Base-by-base conservation (phyloP, 768 basidiomycete genomes). In the Kwoniella heveanensis region DNA sequence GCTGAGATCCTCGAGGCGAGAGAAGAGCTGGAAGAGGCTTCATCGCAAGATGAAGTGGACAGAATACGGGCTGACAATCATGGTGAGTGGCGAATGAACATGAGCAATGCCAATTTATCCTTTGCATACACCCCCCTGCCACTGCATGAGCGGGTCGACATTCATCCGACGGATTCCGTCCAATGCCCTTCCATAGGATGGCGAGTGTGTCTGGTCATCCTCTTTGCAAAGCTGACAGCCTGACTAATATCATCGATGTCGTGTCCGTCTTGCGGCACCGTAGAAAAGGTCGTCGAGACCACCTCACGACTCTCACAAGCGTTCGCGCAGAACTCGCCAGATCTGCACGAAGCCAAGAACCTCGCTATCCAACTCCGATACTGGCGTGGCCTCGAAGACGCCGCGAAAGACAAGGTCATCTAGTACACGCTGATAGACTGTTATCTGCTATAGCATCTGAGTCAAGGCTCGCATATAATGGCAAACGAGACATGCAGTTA, bases 1-100 rank as follows among this genome's bases (percentile, higher is more conserved):
- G 82, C 83, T 68, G 86, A 90, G 67, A 85, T 95, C 44, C 87
- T 96, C 85, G 87, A 91, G 67, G 84, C 83, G 8, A 81, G 91
- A 52, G 92, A 94, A 78, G 84, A 83, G 30, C 84, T 96, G 37
- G 90, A 93, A 62, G 85, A 85, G 3, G 86, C 88, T 1, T 80
- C 81, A 2, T 83, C 84, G 22, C 69, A 73, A 46, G 82, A 82
- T 1, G 83, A 84, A 13, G 84, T 91, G 2, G 81, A 83, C n/a
- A 58, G 64, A 7, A 78, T 94, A 24, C 74, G 82, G 50, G 80
- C 82, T 19, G 81, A 82, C 17, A 92, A 89, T 76, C 71, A 84
- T 36, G 85, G 90, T 84, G 51, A 62, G 84, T 19, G 19, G 8
- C 5, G 22, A 44, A 44, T 7, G 10, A 6, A 36, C 32, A 36